Base-by-base conservation (phyloP, 2,329 filamentous ascomycete species). In the Epichloe glyceriae region DNA sequence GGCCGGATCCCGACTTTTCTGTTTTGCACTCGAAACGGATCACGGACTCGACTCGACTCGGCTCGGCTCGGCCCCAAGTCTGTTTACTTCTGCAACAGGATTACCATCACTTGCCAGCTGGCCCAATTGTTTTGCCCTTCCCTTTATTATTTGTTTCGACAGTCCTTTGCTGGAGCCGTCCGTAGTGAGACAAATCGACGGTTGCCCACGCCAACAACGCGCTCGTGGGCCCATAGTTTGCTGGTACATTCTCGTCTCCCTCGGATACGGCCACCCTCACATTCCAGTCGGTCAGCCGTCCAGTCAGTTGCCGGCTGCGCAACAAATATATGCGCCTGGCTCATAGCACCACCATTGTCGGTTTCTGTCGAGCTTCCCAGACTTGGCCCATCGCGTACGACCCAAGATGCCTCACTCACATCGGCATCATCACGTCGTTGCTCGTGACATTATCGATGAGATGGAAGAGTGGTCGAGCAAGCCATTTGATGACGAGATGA, bases 331-430 rank as follows among this genome's bases (percentile, higher is more conserved):
- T 58, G 44, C 47, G 41, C 41, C 38, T 26, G 46, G 46, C 40
- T 47, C 34, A 37, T 34, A 44, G 30, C 35, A 46, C 19, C 34
- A 11, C 22, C 20, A 37, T 44, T 35, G 14, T 45, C 39, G 26
- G 47, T 38, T 49, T 26, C 30, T 42, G n/a, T 37, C 43, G 15
- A 46, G 20, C 17, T 50, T 53, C 35, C 19, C 15, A 49, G 34
- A 46, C 20, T 17, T 41, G 11, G 22, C 35, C n/a, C 19, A 34
- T 41, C 47, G 10, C 14, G 5, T 20, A 35, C 40, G 42, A 50
- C 55, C 55, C 38, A 63, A 58, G n/a, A 67, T 67, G 64, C 59
- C 57, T 53, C 50, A 56, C 50, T 55, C 56, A 48, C 64, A 64
- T 50, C 34, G 57, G 45, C 61, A 59, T 50, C 55, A 60, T 41